Conservation (phyloP, 1,284 basidiomycete species). For the Trametes versicolor region DNA sequence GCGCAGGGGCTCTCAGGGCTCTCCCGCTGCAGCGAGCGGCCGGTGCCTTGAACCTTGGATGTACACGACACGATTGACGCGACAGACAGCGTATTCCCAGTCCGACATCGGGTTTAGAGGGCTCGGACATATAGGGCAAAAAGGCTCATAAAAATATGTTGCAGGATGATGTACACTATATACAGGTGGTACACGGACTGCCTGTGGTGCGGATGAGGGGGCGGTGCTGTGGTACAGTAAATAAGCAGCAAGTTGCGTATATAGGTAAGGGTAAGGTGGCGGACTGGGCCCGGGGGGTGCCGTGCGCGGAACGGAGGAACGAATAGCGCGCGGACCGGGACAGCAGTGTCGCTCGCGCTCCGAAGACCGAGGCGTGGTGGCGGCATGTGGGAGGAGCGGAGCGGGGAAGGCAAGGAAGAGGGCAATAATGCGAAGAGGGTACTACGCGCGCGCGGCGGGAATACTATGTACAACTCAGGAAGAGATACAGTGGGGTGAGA, state of each 20-base stretch:
- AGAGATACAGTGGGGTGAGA: constrained; percentile 21
- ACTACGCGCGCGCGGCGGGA: constrained; percentile 22
- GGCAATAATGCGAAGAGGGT: constrained; percentile 12
- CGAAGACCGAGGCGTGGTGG: background rate
- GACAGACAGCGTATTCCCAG: too few relatives aligned
- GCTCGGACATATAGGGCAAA: too few relatives aligned
- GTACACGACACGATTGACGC: too few relatives aligned
- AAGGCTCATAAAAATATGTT: background rate
- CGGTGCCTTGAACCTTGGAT: background rate
- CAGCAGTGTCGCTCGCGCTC: background rate
- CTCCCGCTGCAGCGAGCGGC: background rate
- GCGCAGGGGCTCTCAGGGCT: too few relatives aligned
- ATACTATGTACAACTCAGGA: constrained; percentile 20
- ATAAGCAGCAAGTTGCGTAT: background rate
- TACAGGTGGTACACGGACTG: constrained; percentile 28
- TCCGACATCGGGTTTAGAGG: background rate
- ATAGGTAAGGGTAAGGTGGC: background rate
- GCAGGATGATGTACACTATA: constrained; percentile 26
- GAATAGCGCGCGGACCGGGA: background rate
- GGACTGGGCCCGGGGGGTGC: background rate
- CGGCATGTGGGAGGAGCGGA: constrained; percentile 5
- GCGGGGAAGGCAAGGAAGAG: background rate
- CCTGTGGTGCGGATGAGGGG: constrained; percentile 15
- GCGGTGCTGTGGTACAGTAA: constrained; percentile 30
- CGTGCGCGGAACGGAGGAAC: background rate